Evolutionary conservation across 164 flowering plant species (phyloP), one percentile per base, ranked within the genome.

Genomic region (Sextonia rubra): DNA sequence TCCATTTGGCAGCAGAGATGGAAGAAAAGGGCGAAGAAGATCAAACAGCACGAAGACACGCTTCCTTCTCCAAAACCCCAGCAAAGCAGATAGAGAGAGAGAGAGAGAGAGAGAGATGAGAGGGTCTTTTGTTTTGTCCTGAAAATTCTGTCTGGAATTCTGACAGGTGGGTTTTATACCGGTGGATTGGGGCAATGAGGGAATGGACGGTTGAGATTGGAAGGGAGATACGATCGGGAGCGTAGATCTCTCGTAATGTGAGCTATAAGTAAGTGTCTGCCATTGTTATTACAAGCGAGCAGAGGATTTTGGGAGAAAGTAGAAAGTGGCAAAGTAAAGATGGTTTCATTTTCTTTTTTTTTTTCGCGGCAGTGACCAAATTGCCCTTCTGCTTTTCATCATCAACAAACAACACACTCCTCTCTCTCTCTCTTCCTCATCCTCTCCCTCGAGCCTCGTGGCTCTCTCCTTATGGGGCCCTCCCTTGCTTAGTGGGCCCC

Each of bases 181-280:
- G 23, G 25, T 47, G 14, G 64, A 70, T 27, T 12, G 56, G 24
- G 5, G 2, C 64, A 64, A 58, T 47, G 72, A 1, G 26, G 64
- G 30, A 55, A 70, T 58, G 72, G 64, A 70, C 64, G 72, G 72
- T 2, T 30, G 25, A 0, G 72, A 70, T 70, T 25, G 15, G 72
- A 2, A 3, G 25, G 2, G 56, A 23, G 48, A 32, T 27, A 25
- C 63, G 30, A 23, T 29, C 22, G 4, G 15, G 26, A 37, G 64
- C 72, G 72, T 70, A 17, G 48, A 58, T 70, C 23, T 22, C 18
- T 70, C 49, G 24, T 23, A 32, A 6, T 18, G 27, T 18, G 72
- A 17, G 47, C 30, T 37, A 29, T 52, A 52, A 52, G 44, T 17
- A 30, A 56, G 26, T 70, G 56, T 70, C 72, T 70, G 44, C 60